Base-by-base conservation (phyloP, 257 asterid genomes). In the Ilex aquifolium region DNA sequence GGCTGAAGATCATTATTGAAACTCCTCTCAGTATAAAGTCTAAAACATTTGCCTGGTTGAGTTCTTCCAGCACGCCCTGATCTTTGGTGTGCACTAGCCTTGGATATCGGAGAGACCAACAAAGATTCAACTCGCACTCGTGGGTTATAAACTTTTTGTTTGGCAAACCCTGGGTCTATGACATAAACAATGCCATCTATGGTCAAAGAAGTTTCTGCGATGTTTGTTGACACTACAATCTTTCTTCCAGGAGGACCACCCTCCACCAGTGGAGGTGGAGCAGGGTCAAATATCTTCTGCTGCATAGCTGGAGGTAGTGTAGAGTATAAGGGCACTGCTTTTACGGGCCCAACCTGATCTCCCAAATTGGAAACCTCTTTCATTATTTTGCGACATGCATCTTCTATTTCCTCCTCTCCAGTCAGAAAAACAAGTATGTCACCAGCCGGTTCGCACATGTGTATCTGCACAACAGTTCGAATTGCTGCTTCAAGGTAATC, bases 401-500 rank as follows among this genome's bases (percentile, higher is more conserved):
- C 51, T 54, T 69, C 79, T 40, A 74, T 74, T 62, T 75, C 69
- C 60, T 75, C 80, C 60, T 74, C 58, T 29, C 67, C 63, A 30
- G 66, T 68, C 48, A 60, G 57, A 59, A 68, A 69, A 42, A 62
- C 57, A 64, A 59, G 76, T 56, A 52, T 60, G 16, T 65, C 64
- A 3, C 64, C 64, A 57, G 59, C 46, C 15, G 64, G 58, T 58
- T 66, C 70, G 2, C 8, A 42, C 50, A 57, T 21, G 70, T 66
- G 70, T 57, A 66, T 57, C 44, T 44, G 64, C 31, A 65, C 9
- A 7, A 65, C 70, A 2, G 64, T 65, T 13, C 10, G 36, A 44
- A 91, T 75, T 32, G 98, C 90, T 44, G 98, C 97, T 54, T 91
- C 97, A 74, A 91, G 61, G 52, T 70, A 72, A 64, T 72, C 61